These are phyloP conservation scores for Caryopteris hybrid DNA, from an alignment of 305 asterid species.

Conservation along the genomic window DNA sequence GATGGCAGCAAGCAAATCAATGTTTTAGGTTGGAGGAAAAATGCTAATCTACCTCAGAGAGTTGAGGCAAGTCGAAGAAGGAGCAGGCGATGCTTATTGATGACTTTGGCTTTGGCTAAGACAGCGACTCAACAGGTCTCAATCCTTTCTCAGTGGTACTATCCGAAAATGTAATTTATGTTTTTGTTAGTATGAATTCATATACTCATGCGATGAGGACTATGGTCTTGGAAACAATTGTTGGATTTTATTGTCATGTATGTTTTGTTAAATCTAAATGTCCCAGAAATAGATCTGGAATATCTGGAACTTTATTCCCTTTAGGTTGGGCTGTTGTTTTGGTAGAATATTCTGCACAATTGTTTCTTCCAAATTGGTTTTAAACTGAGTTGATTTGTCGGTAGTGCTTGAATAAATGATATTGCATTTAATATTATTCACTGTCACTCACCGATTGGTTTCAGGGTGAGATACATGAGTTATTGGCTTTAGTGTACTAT, in stretches of 20 bases:
- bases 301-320: constrained; percentile 4
- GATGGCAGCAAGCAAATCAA: constrained; percentile 99
- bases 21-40: constrained; percentile 87
- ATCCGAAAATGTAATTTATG: constrained; percentile 17
- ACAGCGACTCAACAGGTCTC: constrained; percentile 80
- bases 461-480: constrained; percentile 98
- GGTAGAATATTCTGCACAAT: constrained; percentile 13
- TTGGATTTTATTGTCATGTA: background rate
- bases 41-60: constrained; percentile 68
- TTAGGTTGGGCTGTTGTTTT: constrained; percentile 11
- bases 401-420: constrained; percentile 12
- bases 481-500: constrained; percentile 93
- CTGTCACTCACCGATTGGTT: constrained; percentile 24
- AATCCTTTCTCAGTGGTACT: constrained; percentile 25
- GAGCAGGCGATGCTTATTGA: constrained; percentile 93
- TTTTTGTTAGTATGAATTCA: constrained; percentile 26
- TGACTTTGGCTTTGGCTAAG: constrained; percentile 94
- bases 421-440: background rate
- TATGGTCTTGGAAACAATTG: constrained; percentile 11
- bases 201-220: constrained; percentile 13
- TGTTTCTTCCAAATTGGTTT: background rate
- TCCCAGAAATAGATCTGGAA: constrained; percentile 15
- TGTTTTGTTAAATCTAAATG: constrained; percentile 10
- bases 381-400: constrained; percentile 9
- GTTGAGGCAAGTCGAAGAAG: constrained; percentile 98